phyloP scores from a whole-genome alignment of 2,329 filamentous ascomycete genomes.

The Calonectria henricotiae region DNA sequence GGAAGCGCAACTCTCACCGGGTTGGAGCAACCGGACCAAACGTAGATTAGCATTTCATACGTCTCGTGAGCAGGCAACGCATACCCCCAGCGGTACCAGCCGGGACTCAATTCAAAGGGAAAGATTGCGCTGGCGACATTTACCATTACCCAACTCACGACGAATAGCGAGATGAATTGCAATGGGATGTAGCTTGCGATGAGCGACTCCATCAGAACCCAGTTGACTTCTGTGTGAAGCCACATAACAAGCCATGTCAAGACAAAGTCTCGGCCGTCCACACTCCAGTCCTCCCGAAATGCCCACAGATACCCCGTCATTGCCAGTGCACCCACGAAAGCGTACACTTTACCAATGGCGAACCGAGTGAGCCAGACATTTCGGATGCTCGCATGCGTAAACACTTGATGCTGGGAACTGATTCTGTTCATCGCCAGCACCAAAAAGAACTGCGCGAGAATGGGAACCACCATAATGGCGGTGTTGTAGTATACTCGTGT shows the following conservation, averaged over 20 bases:
- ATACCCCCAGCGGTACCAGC: slow-evolving; percentile 61
- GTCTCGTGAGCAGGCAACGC: slow-evolving; percentile 56
- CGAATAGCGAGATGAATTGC: slow-evolving; percentile 60
- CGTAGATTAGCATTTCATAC: slow-evolving; percentile 59
- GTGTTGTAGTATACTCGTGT: slow-evolving; percentile 59
- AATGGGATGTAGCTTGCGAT: slow-evolving; percentile 54
- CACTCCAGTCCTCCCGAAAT: slow-evolving; percentile 61
- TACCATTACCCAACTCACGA: slow-evolving; percentile 62
- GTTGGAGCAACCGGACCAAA: slow-evolving; percentile 63
- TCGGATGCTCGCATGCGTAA: slow-evolving; percentile 45
- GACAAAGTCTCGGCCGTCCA: slow-evolving; percentile 54
- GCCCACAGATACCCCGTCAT: slow-evolving; percentile 63
- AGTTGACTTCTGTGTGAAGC: slow-evolving; percentile 63
- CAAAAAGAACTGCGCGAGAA: slow-evolving; percentile 55
- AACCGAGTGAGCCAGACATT: slow-evolving; percentile 51
- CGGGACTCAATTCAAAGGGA: slow-evolving; percentile 59
- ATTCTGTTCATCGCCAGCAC: slow-evolving; percentile 51
- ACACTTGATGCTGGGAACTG: slow-evolving; percentile 44
- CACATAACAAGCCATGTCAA: slow-evolving; percentile 55
- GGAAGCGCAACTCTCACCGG: slow-evolving; percentile 60
- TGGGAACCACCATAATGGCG: slow-evolving; percentile 57
- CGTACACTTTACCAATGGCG: slow-evolving; percentile 54
- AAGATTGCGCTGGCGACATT: slow-evolving; percentile 59
- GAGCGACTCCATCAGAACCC: slow-evolving; percentile 60
- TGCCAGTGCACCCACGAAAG: slow-evolving; percentile 58